Percentiles rank a stretch among this genome's conserved stretches.
Conservation (phyloP, 768 basidiomycete genomes). For the Asterophora lycoperdoides region DNA sequence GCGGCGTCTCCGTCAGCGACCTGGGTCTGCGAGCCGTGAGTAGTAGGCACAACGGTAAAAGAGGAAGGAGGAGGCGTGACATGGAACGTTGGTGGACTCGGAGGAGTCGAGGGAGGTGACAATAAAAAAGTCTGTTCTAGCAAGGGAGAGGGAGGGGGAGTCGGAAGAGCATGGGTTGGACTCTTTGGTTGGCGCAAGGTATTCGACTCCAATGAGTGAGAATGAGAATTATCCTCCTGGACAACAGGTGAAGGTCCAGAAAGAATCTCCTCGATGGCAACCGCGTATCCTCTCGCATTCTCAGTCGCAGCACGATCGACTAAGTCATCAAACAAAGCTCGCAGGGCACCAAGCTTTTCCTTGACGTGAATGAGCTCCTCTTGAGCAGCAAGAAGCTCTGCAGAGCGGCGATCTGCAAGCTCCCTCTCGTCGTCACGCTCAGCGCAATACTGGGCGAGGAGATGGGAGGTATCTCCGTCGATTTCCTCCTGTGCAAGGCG, state of each 20-base stretch:
- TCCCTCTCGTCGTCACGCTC: slow-evolving; percentile 21
- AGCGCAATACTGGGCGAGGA: slow-evolving; percentile 13
- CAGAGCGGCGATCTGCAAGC: slow-evolving; percentile 6
- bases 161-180: background rate
- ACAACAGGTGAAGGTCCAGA: background rate
- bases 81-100: background rate
- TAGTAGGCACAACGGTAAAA: background rate
- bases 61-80: background rate
- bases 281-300: background rate
- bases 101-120: background rate
- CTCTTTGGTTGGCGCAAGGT: background rate
- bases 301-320: background rate
- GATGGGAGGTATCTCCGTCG: slow-evolving; percentile 5
- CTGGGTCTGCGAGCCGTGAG: background rate
- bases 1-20: background rate
- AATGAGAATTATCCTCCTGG: background rate
- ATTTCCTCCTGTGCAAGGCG: slow-evolving; percentile 7
- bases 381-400: slow-evolving; percentile 12
- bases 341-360: slow-evolving; percentile 21
- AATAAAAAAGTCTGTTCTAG: background rate
- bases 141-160: background rate
- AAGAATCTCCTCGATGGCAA: background rate
- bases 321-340: slow-evolving; percentile 7
- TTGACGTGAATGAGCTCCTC: slow-evolving; percentile 18
- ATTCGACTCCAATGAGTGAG: background rate